Conservation (phyloP, 2,329 filamentous ascomycete genomes). For the Penicillium sclerotiorum region DNA sequence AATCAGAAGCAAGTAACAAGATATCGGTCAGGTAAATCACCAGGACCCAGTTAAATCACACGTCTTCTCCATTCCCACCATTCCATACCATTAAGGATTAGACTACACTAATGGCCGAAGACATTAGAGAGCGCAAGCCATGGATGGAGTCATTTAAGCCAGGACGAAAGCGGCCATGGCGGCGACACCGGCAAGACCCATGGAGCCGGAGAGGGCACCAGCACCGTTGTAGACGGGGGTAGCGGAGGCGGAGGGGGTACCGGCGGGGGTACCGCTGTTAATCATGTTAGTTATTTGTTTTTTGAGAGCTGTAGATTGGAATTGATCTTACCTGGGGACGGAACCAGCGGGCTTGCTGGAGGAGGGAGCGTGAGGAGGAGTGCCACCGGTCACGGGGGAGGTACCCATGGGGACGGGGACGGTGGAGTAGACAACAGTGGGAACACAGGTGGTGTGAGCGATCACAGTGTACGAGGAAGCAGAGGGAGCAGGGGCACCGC, state of each 20-base stretch:
- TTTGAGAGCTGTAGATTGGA: too few species aligned
- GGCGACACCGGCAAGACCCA: constrained; percentile 33
- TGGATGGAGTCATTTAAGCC: constrained; percentile 32
- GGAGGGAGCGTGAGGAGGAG: constrained; percentile 22
- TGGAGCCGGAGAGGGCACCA: constrained; percentile 31
- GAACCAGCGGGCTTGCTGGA: constrained; percentile 13
- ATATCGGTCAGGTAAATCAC: constrained; percentile 25
- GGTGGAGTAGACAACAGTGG: constrained; percentile 33
- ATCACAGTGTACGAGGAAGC: constrained; percentile 19
- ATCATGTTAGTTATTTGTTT: neutral
- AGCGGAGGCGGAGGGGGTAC: constrained; percentile 16
- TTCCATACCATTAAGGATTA: constrained; percentile 6
- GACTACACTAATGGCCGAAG: constrained; percentile 3
- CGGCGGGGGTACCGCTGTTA: constrained; percentile 6
- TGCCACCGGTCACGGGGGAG: constrained; percentile 15
- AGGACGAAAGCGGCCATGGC: constrained; percentile 35
- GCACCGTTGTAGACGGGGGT: constrained; percentile 30
- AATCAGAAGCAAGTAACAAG: constrained; percentile 28
- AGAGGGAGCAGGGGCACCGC: constrained; percentile 15
- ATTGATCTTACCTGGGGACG: constrained; percentile 16
- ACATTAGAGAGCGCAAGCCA: constrained; percentile 11
- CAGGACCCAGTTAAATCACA: constrained; percentile 28
- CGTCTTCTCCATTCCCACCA: constrained; percentile 12
- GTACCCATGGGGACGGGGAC: constrained; percentile 17
- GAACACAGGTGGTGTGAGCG: constrained; percentile 33